Percentiles rank a stretch among this genome's conserved stretches.
Evolutionary conservation across 192 early-diverging fungal species (phyloP).

Genomic region (Entomortierella parvispora): DNA sequence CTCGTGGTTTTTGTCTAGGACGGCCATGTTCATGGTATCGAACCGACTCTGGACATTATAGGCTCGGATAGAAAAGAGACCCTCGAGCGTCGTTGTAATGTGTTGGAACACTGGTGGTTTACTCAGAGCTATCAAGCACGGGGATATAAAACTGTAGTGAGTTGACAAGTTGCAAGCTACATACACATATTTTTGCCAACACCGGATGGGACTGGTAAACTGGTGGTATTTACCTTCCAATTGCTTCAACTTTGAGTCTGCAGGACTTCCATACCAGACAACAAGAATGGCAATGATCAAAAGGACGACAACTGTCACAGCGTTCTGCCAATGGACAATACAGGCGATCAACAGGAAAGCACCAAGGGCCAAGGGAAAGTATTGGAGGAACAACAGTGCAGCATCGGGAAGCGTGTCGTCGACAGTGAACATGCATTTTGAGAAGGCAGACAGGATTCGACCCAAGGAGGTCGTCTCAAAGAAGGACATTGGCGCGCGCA

Average conservation of each 20-base stretch:
- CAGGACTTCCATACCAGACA: slow-evolving; percentile 23
- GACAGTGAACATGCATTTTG: slow-evolving; percentile 81
- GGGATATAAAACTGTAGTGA: background rate
- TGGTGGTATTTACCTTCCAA: slow-evolving; percentile 43
- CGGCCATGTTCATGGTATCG: slow-evolving; percentile 58
- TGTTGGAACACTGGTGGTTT: slow-evolving; percentile 52
- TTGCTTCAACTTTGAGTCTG: slow-evolving; percentile 31
- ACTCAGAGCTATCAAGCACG: slow-evolving; percentile 5
- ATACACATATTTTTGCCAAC: too few relatives aligned
- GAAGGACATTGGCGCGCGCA: slow-evolving; percentile 64
- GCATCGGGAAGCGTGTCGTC: slow-evolving; percentile 66
- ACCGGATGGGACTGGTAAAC: too few relatives aligned
- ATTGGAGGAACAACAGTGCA: slow-evolving; percentile 54
- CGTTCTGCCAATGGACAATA: slow-evolving; percentile 69
- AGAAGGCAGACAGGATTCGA: slow-evolving; percentile 85
- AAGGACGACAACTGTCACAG: slow-evolving; percentile 47
- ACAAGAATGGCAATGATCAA: slow-evolving; percentile 21
- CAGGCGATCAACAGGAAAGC: slow-evolving; percentile 63
- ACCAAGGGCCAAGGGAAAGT: slow-evolving; percentile 54
- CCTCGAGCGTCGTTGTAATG: slow-evolving; percentile 69
- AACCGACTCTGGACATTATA: slow-evolving; percentile 67
- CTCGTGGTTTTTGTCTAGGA: slow-evolving; percentile 66
- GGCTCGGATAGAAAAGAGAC: slow-evolving; percentile 75
- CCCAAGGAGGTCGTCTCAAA: slow-evolving; percentile 59
- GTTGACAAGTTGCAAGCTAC: background rate